phyloP scores from a whole-genome alignment of 352 stramenopile species.

The Saprolegnia parasitica region DNA sequence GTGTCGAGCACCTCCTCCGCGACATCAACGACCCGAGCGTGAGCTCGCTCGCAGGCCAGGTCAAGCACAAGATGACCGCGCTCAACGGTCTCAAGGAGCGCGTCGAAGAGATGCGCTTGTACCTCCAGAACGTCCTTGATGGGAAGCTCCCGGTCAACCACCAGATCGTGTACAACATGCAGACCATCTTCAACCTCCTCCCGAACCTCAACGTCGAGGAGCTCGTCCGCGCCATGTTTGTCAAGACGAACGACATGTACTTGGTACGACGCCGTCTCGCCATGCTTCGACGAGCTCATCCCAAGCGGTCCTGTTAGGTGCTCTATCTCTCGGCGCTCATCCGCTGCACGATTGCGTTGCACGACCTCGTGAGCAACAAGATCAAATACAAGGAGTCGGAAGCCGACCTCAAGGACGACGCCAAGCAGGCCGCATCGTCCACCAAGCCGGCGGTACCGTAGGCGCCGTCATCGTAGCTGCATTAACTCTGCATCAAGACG shows the following conservation, averaged over 20 bases:
- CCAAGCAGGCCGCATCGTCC: not conserved
- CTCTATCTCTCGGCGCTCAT: constrained; percentile 98
- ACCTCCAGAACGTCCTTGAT: constrained; percentile 91
- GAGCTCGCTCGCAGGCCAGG: constrained; percentile 95
- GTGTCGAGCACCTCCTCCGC: constrained; percentile 97
- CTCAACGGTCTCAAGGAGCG: constrained; percentile 90
- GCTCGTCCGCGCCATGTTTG: constrained; percentile 95
- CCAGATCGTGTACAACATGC: constrained; percentile 99
- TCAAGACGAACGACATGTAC: constrained; percentile 99
- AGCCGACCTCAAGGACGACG: constrained; percentile 35
- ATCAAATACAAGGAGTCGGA: constrained; percentile 93
- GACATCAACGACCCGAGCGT: constrained; percentile 99
- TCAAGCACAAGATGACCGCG: constrained; percentile 98
- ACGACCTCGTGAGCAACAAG: constrained; percentile 99
- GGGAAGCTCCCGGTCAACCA: constrained; percentile 69
- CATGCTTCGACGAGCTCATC: too few relatives aligned
- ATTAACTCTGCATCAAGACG: too few relatives aligned
- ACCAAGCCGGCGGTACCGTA: not conserved
- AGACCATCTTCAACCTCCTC: constrained; percentile 99
- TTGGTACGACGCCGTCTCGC: constrained; percentile 61
- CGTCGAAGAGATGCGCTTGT: constrained; percentile 98
- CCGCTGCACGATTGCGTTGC: constrained; percentile 96
- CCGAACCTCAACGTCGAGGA: constrained; percentile 98
- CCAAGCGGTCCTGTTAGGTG: constrained; percentile 58
- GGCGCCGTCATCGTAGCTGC: not conserved